These are phyloP conservation scores for Suillus placidus DNA, from an alignment of 768 basidiomycete genomes.

Conservation along the genomic window DNA sequence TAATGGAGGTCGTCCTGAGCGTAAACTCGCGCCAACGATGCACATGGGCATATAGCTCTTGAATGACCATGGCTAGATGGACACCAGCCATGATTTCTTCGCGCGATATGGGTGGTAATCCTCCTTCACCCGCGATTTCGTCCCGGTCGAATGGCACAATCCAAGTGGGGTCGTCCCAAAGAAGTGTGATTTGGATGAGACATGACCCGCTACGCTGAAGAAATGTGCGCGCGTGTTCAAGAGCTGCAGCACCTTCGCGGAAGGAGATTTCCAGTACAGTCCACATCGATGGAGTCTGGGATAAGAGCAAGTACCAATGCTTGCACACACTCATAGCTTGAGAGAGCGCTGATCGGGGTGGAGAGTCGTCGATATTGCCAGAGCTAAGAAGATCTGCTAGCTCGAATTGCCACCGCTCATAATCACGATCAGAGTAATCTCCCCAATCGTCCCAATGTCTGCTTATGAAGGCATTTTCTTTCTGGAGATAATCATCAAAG, in stretches of 20 bases:
- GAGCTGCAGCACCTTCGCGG: background rate
- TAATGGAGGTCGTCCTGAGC: background rate
- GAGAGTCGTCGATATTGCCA: background rate
- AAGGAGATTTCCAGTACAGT: background rate
- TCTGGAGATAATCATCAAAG: background rate
- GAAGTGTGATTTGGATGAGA: background rate
- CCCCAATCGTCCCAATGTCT: slow-evolving; percentile 1
- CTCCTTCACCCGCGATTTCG: background rate
- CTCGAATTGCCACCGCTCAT: background rate
- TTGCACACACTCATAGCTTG: background rate
- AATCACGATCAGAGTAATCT: background rate
- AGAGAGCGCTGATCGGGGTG: background rate
- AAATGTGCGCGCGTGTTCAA: slow-evolving; percentile 1
- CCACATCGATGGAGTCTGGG: background rate
- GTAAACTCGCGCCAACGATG: background rate
- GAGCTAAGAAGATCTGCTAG: background rate
- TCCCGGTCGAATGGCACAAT: background rate
- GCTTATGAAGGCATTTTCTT: background rate
- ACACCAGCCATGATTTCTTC: background rate
- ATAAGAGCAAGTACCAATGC: background rate
- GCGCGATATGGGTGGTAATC: background rate
- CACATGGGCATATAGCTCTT: background rate
- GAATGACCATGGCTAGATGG: background rate
- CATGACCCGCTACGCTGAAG: background rate
- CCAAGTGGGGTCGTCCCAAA: slow-evolving; percentile 4